Conservation (phyloP, 108 stramenopile genomes). For the Pseudonitzschia multistriata region DNA sequence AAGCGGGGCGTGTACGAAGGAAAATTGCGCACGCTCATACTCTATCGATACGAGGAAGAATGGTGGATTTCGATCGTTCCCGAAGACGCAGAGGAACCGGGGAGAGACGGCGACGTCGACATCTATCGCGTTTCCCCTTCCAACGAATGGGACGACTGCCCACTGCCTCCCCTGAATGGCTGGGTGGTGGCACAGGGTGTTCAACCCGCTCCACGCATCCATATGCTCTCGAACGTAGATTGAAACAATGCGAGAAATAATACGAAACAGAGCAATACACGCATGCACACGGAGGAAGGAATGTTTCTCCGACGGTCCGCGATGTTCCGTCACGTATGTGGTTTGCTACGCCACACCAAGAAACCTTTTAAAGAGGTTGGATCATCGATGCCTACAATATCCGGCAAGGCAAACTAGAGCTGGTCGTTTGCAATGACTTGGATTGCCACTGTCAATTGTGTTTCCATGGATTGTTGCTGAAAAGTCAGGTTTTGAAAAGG, state of each 20-base stretch:
- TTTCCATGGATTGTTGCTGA: too few relatives aligned
- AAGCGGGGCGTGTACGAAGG: background rate
- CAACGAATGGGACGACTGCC: background rate
- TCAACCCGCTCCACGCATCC: background rate
- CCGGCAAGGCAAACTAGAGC: too few relatives aligned
- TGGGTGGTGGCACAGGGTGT: background rate
- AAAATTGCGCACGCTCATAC: background rate
- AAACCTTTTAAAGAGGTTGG: too few relatives aligned
- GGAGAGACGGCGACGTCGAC: background rate
- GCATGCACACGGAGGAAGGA: too few relatives aligned
- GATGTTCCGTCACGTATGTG: too few relatives aligned
- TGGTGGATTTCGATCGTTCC: constrained; percentile 1
- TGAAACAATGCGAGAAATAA: background rate
- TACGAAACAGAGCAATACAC: too few relatives aligned
- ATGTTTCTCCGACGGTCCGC: too few relatives aligned
- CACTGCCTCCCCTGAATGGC: background rate
- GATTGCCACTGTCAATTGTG: too few relatives aligned
- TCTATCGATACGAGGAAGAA: background rate
- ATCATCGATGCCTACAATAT: too few relatives aligned
- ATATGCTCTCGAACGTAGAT: background rate
- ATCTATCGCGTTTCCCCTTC: background rate
- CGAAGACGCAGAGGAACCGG: background rate
- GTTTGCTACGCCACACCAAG: too few relatives aligned
- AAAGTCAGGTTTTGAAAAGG: too few relatives aligned
- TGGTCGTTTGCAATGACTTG: too few relatives aligned